Percentiles rank a stretch among this genome's conserved stretches.
Conservation (phyloP, 306 rosid genomes). For the Amphicarpaea edgeworthii region DNA sequence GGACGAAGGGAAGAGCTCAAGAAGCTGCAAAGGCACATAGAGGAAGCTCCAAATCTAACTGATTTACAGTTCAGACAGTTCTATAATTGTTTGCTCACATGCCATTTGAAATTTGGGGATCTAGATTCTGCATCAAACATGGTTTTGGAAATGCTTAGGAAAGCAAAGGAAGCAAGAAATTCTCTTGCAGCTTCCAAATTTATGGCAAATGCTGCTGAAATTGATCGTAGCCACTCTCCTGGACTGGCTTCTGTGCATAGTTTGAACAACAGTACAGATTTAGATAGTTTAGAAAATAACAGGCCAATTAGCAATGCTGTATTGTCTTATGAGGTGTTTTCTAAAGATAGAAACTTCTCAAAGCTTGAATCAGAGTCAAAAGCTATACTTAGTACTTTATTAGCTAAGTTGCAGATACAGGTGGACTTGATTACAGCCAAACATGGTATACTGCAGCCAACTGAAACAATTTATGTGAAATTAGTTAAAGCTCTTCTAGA, state of each 20-base stretch:
- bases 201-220: slow-evolving; percentile 45
- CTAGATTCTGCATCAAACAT: slow-evolving; percentile 76
- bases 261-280: slow-evolving; percentile 39
- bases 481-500: slow-evolving; percentile 80
- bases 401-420: slow-evolving; percentile 71
- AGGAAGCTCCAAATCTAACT: slow-evolving; percentile 72
- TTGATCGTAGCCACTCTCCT: slow-evolving; percentile 44
- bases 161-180: slow-evolving; percentile 73
- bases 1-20: slow-evolving; percentile 81
- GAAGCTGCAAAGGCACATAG: slow-evolving; percentile 78
- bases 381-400: slow-evolving; percentile 58
- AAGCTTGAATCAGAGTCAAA: slow-evolving; percentile 70
- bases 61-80: slow-evolving; percentile 74
- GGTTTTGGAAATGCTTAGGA: slow-evolving; percentile 86
- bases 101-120: slow-evolving; percentile 90
- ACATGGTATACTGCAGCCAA: slow-evolving; percentile 81
- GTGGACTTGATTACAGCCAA: slow-evolving; percentile 68
- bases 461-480: slow-evolving; percentile 78
- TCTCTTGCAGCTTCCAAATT: slow-evolving; percentile 69
- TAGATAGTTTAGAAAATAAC: slow-evolving; percentile 43
- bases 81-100: slow-evolving; percentile 76
- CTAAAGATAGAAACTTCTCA: slow-evolving; percentile 58
- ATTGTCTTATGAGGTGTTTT: slow-evolving; percentile 64
- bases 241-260: slow-evolving; percentile 45
- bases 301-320: slow-evolving; percentile 22